Base-by-base conservation (phyloP, 2,329 filamentous ascomycete species). In the Arthrobotrys entomopaga region DNA sequence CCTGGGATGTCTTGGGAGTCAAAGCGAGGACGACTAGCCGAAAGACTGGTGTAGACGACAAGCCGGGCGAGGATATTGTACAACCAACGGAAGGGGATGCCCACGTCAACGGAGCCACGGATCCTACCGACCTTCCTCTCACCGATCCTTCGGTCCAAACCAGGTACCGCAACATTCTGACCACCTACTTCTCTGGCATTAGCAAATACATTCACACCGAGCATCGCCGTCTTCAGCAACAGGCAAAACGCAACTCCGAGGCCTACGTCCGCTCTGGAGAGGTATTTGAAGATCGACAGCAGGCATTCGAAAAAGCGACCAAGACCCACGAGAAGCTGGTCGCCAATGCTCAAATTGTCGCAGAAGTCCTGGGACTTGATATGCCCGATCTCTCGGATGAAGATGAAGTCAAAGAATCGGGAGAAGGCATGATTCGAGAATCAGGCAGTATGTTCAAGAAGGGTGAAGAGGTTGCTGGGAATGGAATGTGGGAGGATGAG, bases 241-340 rank as follows among this genome's bases (percentile, higher is more conserved):
- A 99, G 82, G 92, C 91, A 63, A 91, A 93, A 76, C 93, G 94
- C 78, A 99, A 99, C 82, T 94, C 95, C 0, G 95, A 99, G 82
- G 95, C 94, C 4, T 99, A 99, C 79, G 94, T 99, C 79, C 97
- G 97, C 80, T 98, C 95, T 42, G 95, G 95, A 1, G 95, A 99
- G 80, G 94, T 99, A 3, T 98, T 99, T 77, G 95, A 99, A 81
- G 95, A 99, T 80, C 90, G 95, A 58, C 95, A 99, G 81, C 88
- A 93, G 63, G 98, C 93, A 80, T 97, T 96, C 78, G 96, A 99
- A 81, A 97, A 93, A 81, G 91, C 95, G 78, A 85, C 93, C 66
- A 99, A 98, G 82, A 86, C 90, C 0, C 92, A 98, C 80, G 95
- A 99, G 80, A 93, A 93, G 77, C 86, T 99, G 2, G 86, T 97